Evolutionary conservation across 768 basidiomycete species (phyloP), one percentile per base, ranked within the genome.

Genomic region (Coprinopsis strossmayeri): DNA sequence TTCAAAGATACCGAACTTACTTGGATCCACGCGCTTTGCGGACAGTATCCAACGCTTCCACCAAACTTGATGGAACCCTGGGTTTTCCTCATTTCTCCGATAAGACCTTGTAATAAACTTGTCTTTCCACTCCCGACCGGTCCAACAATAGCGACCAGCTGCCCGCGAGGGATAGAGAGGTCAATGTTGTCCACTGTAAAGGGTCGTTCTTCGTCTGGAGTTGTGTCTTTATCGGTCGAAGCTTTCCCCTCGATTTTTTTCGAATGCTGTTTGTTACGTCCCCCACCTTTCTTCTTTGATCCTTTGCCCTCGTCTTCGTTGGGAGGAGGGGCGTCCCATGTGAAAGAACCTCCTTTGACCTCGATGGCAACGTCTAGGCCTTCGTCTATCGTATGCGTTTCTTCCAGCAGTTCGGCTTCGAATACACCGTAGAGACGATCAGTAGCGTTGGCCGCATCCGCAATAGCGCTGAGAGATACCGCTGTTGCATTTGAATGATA

Each of bases 21-120:
- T 64, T 92, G 89, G 50, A 97, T 94, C 91, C 92, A 96, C 10
- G 92, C 85, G 37, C 74, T 82, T 60, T 97, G 93, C 13, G 84
- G 81, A 56, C 88, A 93, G 62, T 93, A 91, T 0, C 81, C 82
- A 9, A 91, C 77, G 9, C 78, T 76, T 0, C 86, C 89, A 49
- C 88, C 84, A 57, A 92, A 88, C 26, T 69, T 71, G 32, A 89
- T 77, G 7, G 66, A 74, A 2, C 91, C 91, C 11, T 66, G 61
- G 0, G 78, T 82, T 54, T 73, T 72, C 50, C 84, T 71, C 91
- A 94, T 94, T 63, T 94, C 91, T 2, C 87, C 87, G 49, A 88
- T 80, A 25, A 90, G 58, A 5, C 80, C 87, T 54, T 90, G 82
- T 34, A 91, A 68, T 23, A 91, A 64, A 1, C 80, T 83, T 1